phyloP scores from a whole-genome alignment of 2,329 filamentous ascomycete species.

The Hypoxylon sp. region DNA sequence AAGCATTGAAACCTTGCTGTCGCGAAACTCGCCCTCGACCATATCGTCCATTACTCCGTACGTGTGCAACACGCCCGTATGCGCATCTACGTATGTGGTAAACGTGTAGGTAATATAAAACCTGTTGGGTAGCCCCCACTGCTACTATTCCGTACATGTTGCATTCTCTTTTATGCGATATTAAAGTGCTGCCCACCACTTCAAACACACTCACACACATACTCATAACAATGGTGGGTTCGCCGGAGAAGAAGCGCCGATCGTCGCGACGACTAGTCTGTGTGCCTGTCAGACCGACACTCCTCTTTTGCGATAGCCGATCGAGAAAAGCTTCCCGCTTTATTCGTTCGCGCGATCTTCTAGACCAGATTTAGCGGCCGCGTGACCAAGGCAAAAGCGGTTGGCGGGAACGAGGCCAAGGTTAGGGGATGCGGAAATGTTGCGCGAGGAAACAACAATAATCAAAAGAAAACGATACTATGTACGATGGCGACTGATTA shows the following conservation, averaged over 20 bases:
- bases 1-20: conserved; percentile 2
- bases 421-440: conserved; percentile 23
- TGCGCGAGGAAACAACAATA: conserved; percentile 5
- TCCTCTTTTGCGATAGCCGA: conserved; percentile 7
- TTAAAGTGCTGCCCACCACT: conserved; percentile 42
- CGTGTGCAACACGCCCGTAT: background rate
- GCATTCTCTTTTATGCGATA: conserved; percentile 22
- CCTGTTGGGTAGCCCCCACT: conserved; percentile 35
- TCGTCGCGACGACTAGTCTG: conserved; percentile 28
- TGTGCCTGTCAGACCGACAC: conserved; percentile 37
- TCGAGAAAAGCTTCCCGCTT: conserved; percentile 32
- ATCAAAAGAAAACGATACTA: background rate
- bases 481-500: conserved; percentile 3
- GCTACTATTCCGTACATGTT: conserved; percentile 12
- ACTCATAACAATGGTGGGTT: conserved; percentile 30
- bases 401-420: conserved; percentile 35
- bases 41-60: conserved; percentile 26
- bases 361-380: conserved; percentile 39
- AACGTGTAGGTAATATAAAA: conserved; percentile 29
- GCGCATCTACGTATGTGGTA: conserved; percentile 18
- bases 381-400: conserved; percentile 37
- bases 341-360: conserved; percentile 30
- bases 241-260: conserved; percentile 30
- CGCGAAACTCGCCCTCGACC: conserved; percentile 19
- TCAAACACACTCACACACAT: background rate